Evolutionary conservation across 495 filamentous ascomycete genomes (phyloP).

Genomic region (Hypoxylon intermedium): DNA sequence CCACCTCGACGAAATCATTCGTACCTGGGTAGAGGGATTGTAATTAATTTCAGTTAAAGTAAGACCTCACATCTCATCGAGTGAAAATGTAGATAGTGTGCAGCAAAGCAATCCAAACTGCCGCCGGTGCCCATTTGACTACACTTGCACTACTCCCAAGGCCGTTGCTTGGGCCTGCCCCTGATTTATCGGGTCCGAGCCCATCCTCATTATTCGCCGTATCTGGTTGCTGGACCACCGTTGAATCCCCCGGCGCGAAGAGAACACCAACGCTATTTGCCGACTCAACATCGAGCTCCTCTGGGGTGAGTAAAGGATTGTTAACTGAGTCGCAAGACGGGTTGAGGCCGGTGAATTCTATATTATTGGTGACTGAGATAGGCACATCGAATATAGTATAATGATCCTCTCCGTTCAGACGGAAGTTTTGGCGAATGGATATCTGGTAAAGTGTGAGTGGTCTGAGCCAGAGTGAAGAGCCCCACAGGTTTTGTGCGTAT

Average conservation of each 20-base stretch:
- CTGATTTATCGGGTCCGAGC: slow-evolving; percentile 40
- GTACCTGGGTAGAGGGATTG: too few relatives aligned
- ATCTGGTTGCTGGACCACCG: slow-evolving; percentile 41
- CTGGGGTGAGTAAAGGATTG: slow-evolving; percentile 52
- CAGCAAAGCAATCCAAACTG: slow-evolving; percentile 7
- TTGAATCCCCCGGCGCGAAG: slow-evolving; percentile 56
- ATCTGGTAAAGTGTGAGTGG: slow-evolving; percentile 50
- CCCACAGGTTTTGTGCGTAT: neutral
- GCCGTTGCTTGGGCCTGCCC: slow-evolving; percentile 28
- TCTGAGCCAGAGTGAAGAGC: neutral
- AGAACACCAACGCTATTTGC: slow-evolving; percentile 49
- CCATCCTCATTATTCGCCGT: slow-evolving; percentile 33
- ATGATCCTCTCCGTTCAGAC: slow-evolving; percentile 64
- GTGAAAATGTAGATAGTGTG: slow-evolving; percentile 7
- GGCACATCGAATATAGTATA: slow-evolving; percentile 75
- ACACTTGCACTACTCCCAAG: slow-evolving; percentile 43
- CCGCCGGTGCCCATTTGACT: slow-evolving; percentile 15
- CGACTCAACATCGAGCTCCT: slow-evolving; percentile 45
- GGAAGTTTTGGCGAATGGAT: slow-evolving; percentile 72
- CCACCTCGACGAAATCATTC: too few relatives aligned
- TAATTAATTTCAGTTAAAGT: too few relatives aligned
- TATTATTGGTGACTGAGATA: slow-evolving; percentile 70
- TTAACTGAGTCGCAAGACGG: slow-evolving; percentile 55
- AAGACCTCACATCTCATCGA: too few relatives aligned
- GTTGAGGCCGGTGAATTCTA: slow-evolving; percentile 48